A percentile compares a stretch with the other conserved stretches of the same genome.
phyloP scores from a whole-genome alignment of 345 rosid genomes.

The Populus tremula region DNA sequence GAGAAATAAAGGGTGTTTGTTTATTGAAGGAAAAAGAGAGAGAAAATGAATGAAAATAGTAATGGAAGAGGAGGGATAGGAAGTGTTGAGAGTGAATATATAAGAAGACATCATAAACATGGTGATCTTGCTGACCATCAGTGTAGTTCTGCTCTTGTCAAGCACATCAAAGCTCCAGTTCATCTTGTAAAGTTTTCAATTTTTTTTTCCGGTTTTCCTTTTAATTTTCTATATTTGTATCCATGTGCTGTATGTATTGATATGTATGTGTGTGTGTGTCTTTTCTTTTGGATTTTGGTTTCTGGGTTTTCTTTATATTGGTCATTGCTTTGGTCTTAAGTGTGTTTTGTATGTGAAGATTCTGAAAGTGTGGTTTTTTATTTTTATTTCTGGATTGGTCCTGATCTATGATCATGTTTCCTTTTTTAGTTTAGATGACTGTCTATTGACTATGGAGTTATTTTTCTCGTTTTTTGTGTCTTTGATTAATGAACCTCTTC shows the following conservation, averaged over 20 bases:
- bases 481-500: not conserved
- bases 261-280: not conserved
- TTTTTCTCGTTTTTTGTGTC: not conserved
- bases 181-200: slow-evolving; percentile 56
- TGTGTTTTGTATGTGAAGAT: not conserved
- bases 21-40: not conserved
- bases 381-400: slow-evolving; percentile 5
- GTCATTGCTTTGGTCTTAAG: not conserved
- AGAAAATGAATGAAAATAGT: slow-evolving; percentile 39
- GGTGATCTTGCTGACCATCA: slow-evolving; percentile 63
- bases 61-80: slow-evolving; percentile 24
- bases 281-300: not conserved
- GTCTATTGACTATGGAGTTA: not conserved
- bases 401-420: slow-evolving; percentile 14
- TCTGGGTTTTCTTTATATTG: not conserved
- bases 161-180: slow-evolving; percentile 90
- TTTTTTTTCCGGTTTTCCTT: slow-evolving; percentile 14
- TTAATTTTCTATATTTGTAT: not conserved
- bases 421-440: not conserved
- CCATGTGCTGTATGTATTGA: not conserved
- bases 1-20: slow-evolving; percentile 1
- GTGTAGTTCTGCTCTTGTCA: slow-evolving; percentile 75
- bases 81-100: slow-evolving; percentile 49
- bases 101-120: slow-evolving; percentile 59
- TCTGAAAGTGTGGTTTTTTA: not conserved